A percentile compares a stretch with the other conserved stretches of the same genome.
phyloP scores from a whole-genome alignment of 2,329 filamentous ascomycete genomes.

The Calonectria crousiana region DNA sequence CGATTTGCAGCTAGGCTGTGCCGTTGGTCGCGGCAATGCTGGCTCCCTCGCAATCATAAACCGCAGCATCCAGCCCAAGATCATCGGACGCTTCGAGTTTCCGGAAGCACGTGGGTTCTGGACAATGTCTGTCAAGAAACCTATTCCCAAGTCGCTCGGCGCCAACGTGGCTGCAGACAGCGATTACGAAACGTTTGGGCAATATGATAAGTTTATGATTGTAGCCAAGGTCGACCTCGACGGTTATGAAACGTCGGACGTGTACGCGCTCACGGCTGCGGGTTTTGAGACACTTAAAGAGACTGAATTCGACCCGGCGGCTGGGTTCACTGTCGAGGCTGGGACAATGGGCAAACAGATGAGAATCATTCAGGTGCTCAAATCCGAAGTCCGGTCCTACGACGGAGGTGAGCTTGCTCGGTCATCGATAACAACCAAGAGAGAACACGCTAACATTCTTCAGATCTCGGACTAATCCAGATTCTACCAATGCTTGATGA shows the following conservation, averaged over 20 bases:
- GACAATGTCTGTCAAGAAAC: conserved; percentile 80
- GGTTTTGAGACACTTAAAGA: conserved; percentile 81
- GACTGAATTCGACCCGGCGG: conserved; percentile 92
- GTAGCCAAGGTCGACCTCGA: conserved; percentile 78
- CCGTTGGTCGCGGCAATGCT: conserved; percentile 73
- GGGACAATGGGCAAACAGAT: conserved; percentile 84
- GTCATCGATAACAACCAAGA: not conserved
- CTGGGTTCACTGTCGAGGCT: conserved; percentile 87
- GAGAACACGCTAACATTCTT: conserved; percentile 28
- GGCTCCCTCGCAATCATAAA: conserved; percentile 82
- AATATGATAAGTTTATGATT: conserved; percentile 85
- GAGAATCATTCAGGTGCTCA: conserved; percentile 88
- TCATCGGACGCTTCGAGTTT: conserved; percentile 78
- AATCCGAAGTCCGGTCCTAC: conserved; percentile 89
- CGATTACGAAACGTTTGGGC: conserved; percentile 70
- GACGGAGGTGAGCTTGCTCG: conserved; percentile 78
- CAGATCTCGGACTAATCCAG: conserved; percentile 88
- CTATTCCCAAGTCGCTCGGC: conserved; percentile 71
- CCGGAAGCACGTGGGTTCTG: conserved; percentile 82
- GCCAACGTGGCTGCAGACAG: conserved; percentile 61
- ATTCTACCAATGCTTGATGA: conserved; percentile 95
- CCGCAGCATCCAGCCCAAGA: conserved; percentile 79
- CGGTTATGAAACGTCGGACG: conserved; percentile 81
- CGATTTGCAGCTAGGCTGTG: conserved; percentile 70
- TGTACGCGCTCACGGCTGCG: conserved; percentile 80